Evolutionary conservation across 345 rosid species (phyloP).

Genomic region (Dovyalis caffra): DNA sequence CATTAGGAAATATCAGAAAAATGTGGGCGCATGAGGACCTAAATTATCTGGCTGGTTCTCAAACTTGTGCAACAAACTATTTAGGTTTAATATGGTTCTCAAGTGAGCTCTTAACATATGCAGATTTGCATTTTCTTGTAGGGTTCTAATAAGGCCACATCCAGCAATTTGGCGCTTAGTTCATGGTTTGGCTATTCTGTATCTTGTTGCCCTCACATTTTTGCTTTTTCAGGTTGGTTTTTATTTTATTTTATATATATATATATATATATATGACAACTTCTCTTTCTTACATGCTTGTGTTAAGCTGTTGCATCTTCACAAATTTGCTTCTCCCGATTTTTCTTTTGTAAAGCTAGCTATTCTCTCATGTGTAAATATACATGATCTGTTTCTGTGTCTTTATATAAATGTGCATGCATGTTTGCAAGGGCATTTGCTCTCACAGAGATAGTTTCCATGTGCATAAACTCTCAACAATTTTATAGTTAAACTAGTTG

Average conservation of each 20-base stretch:
- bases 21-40: background rate
- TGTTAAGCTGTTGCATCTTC: background rate
- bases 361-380: background rate
- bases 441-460: too few relatives aligned
- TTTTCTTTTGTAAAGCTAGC: background rate
- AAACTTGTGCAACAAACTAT: background rate
- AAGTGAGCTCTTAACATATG: background rate
- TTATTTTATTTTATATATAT: too few relatives aligned
- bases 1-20: background rate
- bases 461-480: too few relatives aligned
- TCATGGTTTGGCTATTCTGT: slow-evolving; percentile 96
- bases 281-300: background rate
- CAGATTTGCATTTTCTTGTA: slow-evolving; percentile 29
- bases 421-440: background rate
- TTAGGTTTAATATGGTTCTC: background rate
- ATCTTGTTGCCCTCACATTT: slow-evolving; percentile 89
- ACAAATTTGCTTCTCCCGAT: background rate
- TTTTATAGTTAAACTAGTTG: too few relatives aligned
- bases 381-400: background rate
- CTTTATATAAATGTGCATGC: background rate
- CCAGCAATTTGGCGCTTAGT: slow-evolving; percentile 98
- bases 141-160: slow-evolving; percentile 93
- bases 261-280: too few relatives aligned
- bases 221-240: slow-evolving; percentile 92
- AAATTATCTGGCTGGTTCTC: background rate